These are phyloP conservation scores for Penicillium chermesinum DNA, from an alignment of 495 filamentous ascomycete species.

Conservation along the genomic window DNA sequence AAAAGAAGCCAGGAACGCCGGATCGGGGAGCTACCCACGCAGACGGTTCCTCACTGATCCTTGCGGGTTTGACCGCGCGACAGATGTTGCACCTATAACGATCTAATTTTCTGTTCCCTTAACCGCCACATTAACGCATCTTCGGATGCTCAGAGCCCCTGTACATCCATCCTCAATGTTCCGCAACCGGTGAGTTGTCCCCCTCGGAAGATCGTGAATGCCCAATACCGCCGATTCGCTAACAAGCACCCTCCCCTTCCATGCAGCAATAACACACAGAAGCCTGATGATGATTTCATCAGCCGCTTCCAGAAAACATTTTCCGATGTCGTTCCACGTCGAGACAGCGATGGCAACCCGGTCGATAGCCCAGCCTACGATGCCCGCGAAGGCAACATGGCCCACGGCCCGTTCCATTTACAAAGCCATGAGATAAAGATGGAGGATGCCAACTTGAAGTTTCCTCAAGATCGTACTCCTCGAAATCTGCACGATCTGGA, in stretches of 20 bases:
- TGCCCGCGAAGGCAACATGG: slow-evolving; percentile 21
- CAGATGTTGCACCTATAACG: neutral
- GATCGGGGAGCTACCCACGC: neutral
- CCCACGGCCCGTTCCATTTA: neutral
- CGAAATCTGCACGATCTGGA: slow-evolving; percentile 73
- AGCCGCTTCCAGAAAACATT: slow-evolving; percentile 77
- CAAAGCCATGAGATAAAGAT: slow-evolving; percentile 27
- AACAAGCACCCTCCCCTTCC: neutral
- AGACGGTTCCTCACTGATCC: neutral
- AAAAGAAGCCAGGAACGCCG: neutral
- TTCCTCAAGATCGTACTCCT: slow-evolving; percentile 66
- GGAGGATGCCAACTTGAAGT: slow-evolving; percentile 58
- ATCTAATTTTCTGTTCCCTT: neutral
- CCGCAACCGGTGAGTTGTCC: slow-evolving; percentile 16
- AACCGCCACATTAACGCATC: slow-evolving; percentile 1
- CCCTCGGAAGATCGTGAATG: neutral
- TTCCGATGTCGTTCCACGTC: slow-evolving; percentile 52
- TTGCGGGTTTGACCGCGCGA: neutral
- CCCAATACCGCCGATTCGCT: neutral
- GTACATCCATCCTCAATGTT: slow-evolving; percentile 19
- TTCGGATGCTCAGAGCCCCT: neutral
- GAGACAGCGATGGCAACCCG: slow-evolving; percentile 11
- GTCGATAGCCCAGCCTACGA: slow-evolving; percentile 10
- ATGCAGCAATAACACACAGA: slow-evolving; percentile 72
- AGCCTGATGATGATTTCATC: slow-evolving; percentile 80